These are phyloP conservation scores for Diaporthe citri DNA, from an alignment of 2,329 filamentous ascomycete genomes.

Conservation along the genomic window DNA sequence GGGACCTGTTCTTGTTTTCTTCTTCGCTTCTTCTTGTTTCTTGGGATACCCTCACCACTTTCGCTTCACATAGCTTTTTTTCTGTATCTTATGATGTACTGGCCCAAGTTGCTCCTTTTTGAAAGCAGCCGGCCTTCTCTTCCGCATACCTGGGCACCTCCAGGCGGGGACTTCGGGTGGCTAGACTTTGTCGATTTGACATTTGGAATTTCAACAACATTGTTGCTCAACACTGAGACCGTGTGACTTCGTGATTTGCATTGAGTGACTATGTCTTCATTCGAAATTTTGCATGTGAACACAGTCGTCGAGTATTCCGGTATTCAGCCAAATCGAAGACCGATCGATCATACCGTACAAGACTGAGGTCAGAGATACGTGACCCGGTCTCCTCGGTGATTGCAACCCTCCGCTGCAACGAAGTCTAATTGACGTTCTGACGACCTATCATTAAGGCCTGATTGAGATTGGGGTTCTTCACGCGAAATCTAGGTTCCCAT, in stretches of 20 bases:
- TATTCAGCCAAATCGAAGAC: background rate
- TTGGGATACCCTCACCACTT: conserved; percentile 20
- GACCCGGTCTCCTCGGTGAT: background rate
- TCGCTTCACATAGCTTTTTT: background rate
- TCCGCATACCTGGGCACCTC: conserved; percentile 30
- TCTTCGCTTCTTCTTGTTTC: background rate
- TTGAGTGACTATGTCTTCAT: background rate
- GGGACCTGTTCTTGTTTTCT: background rate
- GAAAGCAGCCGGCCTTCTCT: background rate
- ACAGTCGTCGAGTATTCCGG: background rate
- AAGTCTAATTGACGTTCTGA: background rate
- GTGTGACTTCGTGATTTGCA: background rate
- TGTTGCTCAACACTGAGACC: background rate
- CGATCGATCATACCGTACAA: background rate
- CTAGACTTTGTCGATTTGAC: background rate
- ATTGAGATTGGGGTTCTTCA: background rate
- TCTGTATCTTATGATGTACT: background rate
- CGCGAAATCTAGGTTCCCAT: background rate
- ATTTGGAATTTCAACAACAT: background rate
- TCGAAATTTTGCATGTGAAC: background rate
- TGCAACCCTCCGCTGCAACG: background rate
- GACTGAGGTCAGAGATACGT: background rate
- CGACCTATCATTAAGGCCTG: background rate
- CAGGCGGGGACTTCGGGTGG: conserved; percentile 18
- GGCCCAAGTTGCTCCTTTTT: background rate